Evolutionary conservation across 345 rosid species (phyloP).

Genomic region (Cardamine chenopodiifolia): DNA sequence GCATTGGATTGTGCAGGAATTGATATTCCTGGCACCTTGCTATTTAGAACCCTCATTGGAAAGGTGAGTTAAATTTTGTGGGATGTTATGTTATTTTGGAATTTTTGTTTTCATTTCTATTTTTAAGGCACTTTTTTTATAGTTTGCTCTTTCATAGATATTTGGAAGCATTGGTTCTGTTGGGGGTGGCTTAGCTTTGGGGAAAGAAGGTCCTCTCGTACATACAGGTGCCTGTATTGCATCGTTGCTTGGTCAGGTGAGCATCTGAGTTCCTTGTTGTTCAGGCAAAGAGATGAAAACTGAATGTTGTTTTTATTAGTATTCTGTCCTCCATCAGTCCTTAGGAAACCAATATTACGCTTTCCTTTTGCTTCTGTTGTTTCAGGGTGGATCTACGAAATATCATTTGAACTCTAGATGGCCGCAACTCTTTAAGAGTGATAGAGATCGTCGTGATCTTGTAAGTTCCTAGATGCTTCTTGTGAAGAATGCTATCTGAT

Average conservation of each 20-base stretch:
- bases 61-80: slow-evolving; percentile 56
- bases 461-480: slow-evolving; percentile 50
- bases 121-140: slow-evolving; percentile 27
- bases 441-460: slow-evolving; percentile 94
- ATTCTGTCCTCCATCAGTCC: not conserved
- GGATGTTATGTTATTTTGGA: not conserved
- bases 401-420: slow-evolving; percentile 89
- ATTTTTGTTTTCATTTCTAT: not conserved
- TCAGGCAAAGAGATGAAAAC: not conserved
- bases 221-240: slow-evolving; percentile 98
- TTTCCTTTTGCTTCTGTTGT: slow-evolving; percentile 27
- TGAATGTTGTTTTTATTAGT: not conserved
- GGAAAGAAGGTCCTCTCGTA: slow-evolving; percentile 97
- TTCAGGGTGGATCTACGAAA: slow-evolving; percentile 94
- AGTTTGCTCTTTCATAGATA: slow-evolving; percentile 57
- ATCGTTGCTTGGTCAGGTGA: slow-evolving; percentile 96
- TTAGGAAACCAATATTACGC: not conserved
- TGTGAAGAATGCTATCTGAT: slow-evolving; percentile 11
- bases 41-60: slow-evolving; percentile 94
- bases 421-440: slow-evolving; percentile 89
- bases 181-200: slow-evolving; percentile 97
- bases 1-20: slow-evolving; percentile 54
- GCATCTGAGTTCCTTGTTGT: slow-evolving; percentile 29
- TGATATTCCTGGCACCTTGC: slow-evolving; percentile 87
- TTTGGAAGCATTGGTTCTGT: slow-evolving; percentile 98